Base-by-base conservation (phyloP, 2,329 filamentous ascomycete species). In the Aspergillus fumigatus region DNA sequence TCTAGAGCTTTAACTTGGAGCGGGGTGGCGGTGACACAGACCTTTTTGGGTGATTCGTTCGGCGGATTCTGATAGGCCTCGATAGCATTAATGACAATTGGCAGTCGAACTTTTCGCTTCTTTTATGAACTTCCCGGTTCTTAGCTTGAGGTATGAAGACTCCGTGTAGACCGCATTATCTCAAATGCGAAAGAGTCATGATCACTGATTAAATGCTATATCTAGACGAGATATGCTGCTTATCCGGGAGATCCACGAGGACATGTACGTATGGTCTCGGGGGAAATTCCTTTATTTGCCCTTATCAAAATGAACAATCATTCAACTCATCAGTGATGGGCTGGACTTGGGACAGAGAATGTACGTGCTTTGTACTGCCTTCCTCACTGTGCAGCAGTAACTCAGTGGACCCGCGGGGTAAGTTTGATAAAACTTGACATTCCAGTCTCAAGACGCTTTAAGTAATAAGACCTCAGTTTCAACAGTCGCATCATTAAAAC, bases 21-120 rank as follows among this genome's bases (percentile, higher is more conserved):
- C 52, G 45, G 52, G 52, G 52, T 54, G 45, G 52, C 52, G 29
- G 52, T 49, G 38, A 54, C 52, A 54, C 45, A 54, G 52, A 54
- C 52, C 52, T 50, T 54, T 54, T 48, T 45, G 41, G 41, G 41
- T 19, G 41, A 45, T 5, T 45, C 41, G 41, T 19, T 45, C 41
- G 41, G 40, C n/a, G n/a, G 21, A 43, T 7, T 14, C 43, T 47
- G 43, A 47, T 47, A 47, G 43, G 43, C 10, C 43, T 47, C 23
- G 21, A 47, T 47, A 23, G 21, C 23, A 23, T 14, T 11, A 47
- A 19, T 26, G 21, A 23, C 9, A 47, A 23, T 23, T 47, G 43
- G 21, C 23, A 23, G 19, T 47, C 10, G 4, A 23, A 23, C 11
- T 47, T 47, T 26, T 47, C 23, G 21, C 23, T 47, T 23, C 21